A percentile compares a stretch with the other conserved stretches of the same genome.
Conservation (phyloP, 306 rosid species). For the Castanea crenata region DNA sequence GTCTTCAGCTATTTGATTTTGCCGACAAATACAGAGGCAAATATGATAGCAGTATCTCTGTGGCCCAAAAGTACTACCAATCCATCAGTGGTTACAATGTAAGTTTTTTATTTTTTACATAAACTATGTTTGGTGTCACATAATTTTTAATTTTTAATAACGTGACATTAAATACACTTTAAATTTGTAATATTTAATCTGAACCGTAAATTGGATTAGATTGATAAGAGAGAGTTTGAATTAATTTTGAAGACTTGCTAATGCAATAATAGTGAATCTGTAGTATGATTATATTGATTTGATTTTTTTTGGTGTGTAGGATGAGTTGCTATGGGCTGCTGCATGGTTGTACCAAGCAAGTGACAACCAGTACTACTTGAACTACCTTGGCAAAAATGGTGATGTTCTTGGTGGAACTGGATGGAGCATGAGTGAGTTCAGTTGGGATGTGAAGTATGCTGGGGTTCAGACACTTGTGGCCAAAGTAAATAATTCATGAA, state of each 20-base stretch:
- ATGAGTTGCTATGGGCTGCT: constrained; percentile 96
- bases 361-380: constrained; percentile 64
- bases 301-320: constrained; percentile 34
- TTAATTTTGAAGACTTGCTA: too few species aligned
- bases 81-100: constrained; percentile 93
- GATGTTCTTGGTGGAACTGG: constrained; percentile 93
- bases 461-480: constrained; percentile 90
- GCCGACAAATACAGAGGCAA: constrained; percentile 95
- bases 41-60: constrained; percentile 82
- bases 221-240: too few species aligned
- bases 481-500: constrained; percentile 43
- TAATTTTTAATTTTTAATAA: too few species aligned
- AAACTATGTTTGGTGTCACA: too few species aligned
- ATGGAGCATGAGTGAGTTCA: constrained; percentile 84
- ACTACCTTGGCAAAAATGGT: constrained; percentile 79
- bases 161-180: too few species aligned
- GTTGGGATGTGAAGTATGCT: constrained; percentile 95
- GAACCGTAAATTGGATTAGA: too few species aligned
- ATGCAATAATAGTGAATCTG: too few species aligned
- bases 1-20: constrained; percentile 75
- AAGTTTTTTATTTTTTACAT: constrained; percentile 14
- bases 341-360: constrained; percentile 96
- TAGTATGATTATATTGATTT: background rate
- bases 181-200: too few species aligned
- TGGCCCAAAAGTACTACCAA: constrained; percentile 80